Conservation (phyloP, 495 filamentous ascomycete genomes). For the Penicillium pancosmium region DNA sequence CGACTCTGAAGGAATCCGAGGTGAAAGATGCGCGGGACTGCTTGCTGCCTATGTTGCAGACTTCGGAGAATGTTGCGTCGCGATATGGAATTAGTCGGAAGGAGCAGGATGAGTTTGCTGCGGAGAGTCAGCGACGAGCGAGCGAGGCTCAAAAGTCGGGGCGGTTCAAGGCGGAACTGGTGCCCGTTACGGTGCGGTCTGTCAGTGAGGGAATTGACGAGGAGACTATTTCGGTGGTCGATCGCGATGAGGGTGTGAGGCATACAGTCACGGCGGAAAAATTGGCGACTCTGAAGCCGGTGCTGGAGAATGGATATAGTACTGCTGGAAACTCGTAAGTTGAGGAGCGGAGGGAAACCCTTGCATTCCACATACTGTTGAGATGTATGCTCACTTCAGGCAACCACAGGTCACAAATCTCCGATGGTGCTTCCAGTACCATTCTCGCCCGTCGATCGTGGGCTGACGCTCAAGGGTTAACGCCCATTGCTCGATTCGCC, state of each 20-base stretch:
- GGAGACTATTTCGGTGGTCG: constrained; percentile 66
- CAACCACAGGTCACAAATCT: constrained; percentile 28
- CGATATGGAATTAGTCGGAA: constrained; percentile 77
- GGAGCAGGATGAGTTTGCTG: constrained; percentile 75
- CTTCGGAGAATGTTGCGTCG: constrained; percentile 80
- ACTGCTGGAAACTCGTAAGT: constrained; percentile 63
- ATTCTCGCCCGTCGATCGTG: constrained; percentile 83
- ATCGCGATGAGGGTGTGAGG: constrained; percentile 79
- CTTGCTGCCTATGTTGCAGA: constrained; percentile 86
- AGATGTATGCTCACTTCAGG: not conserved
- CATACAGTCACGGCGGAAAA: constrained; percentile 77
- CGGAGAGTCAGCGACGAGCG: constrained; percentile 75
- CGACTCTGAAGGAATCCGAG: constrained; percentile 54
- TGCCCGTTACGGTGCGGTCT: constrained; percentile 68
- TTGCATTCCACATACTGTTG: not conserved
- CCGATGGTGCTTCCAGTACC: constrained; percentile 70
- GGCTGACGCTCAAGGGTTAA: constrained; percentile 72
- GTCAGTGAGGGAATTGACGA: constrained; percentile 71
- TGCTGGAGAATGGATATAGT: constrained; percentile 78
- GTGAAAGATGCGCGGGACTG: constrained; percentile 75
- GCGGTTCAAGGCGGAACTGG: constrained; percentile 82
- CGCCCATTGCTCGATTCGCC: constrained; percentile 85
- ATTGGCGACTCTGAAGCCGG: constrained; percentile 74
- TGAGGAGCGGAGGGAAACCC: not conserved
- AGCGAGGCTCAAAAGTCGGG: constrained; percentile 80